Evolutionary conservation across 2,329 filamentous ascomycete genomes (phyloP).

Genomic region (Aspergillus ochraceoroseus): DNA sequence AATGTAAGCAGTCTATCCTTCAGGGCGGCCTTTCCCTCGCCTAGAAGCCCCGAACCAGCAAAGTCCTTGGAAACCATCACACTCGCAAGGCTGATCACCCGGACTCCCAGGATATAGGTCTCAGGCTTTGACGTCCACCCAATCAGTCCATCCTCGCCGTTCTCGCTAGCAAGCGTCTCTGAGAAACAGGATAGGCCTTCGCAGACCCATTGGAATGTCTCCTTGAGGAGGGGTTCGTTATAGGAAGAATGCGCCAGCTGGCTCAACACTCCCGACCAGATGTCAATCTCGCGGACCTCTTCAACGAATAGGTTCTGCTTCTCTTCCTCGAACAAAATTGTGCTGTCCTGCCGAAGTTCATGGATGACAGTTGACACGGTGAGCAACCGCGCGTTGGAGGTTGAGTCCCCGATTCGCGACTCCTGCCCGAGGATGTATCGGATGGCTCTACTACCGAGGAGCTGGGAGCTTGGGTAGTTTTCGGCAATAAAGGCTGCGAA

Average conservation of each 20-base stretch:
- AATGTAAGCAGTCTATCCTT: slow-evolving; percentile 26
- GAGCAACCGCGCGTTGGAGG: slow-evolving; percentile 14
- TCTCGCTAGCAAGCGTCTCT: slow-evolving; percentile 27
- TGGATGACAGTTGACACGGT: slow-evolving; percentile 31
- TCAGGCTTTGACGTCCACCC: slow-evolving; percentile 67
- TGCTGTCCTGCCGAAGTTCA: slow-evolving; percentile 37
- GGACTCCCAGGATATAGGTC: slow-evolving; percentile 52
- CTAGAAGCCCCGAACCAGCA: slow-evolving; percentile 17
- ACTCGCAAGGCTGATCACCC: slow-evolving; percentile 38
- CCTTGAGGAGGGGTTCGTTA: slow-evolving; percentile 18
- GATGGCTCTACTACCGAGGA: slow-evolving; percentile 36
- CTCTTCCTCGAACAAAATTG: slow-evolving; percentile 71
- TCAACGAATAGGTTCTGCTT: slow-evolving; percentile 95
- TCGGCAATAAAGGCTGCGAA: slow-evolving; percentile 36
- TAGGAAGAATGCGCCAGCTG: slow-evolving; percentile 26
- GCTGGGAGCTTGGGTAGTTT: slow-evolving; percentile 31
- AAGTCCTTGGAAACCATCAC: slow-evolving; percentile 28
- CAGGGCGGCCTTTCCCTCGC: slow-evolving; percentile 17
- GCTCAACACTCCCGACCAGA: slow-evolving; percentile 59
- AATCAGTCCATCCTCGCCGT: slow-evolving; percentile 58
- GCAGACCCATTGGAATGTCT: slow-evolving; percentile 31
- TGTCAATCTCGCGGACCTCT: slow-evolving; percentile 64
- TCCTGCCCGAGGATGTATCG: slow-evolving; percentile 38
- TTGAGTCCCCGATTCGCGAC: slow-evolving; percentile 23
- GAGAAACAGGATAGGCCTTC: slow-evolving; percentile 30